Base-by-base conservation (phyloP, 2,329 filamentous ascomycete genomes). In the Lomentospora prolificans region DNA sequence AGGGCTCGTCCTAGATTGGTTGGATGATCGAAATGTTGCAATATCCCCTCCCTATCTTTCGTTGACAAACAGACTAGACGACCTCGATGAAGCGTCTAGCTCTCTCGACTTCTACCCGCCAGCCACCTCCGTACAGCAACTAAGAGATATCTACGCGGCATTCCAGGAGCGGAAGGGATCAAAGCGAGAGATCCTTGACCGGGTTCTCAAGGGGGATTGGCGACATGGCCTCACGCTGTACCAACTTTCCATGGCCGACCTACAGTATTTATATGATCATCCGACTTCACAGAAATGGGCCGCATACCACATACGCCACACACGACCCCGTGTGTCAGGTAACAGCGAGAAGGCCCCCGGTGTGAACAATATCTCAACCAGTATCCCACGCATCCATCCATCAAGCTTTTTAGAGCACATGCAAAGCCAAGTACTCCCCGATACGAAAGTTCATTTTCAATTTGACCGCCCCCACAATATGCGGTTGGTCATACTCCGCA, bases 371-470 rank as follows among this genome's bases (percentile, higher is more conserved):
- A 66, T 71, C 60, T 73, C 75, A 5, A 67, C 83, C 30, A 64
- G 67, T 3, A 71, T 85, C 51, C 89, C 89, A 9, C 83, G 86
- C 14, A 89, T 94, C 63, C 88, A 95, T 64, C 86, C 89, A 1
- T 82, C 87, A 3, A 88, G 86, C 0, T 95, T 95, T 67, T 74
- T 95, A 36, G 81, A 82, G 60, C 86, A 85, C 61, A 79, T 96
- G 2, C 86, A 91, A 61, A 75, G 76, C 41, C 85, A 91, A 64
- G 79, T 90, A 17, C 75, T 89, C 1, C 87, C 89, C 1, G 79
- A 94, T 57, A 81, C 91, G 62, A 95, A 94, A 68, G 87, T 87
- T 4, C 88, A 95, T 69, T 94, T 89, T 67, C 85, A 89, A 62
- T 81, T 94, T 58, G 84, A 87, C 61, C 81, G 85, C n/a, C 85